Percentiles rank a stretch among this genome's conserved stretches.
phyloP scores from a whole-genome alignment of 768 basidiomycete genomes.

The Phanerodontia chrysosporium region DNA sequence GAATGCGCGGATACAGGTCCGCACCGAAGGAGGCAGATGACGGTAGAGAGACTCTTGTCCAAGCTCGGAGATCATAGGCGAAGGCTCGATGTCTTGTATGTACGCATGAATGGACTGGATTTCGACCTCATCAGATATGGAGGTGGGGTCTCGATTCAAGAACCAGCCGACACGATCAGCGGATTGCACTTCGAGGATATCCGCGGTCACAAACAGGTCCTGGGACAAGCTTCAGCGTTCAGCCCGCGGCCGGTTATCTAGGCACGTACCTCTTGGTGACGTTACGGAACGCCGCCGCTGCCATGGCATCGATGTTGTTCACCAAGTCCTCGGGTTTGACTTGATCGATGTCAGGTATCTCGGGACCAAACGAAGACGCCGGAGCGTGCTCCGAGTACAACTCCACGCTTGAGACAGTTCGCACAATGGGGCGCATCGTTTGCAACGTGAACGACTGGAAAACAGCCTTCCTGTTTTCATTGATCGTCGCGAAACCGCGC shows the following conservation, averaged over 20 bases:
- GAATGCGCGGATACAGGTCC: conserved; percentile 75
- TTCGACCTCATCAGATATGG: conserved; percentile 60
- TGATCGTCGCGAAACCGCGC: conserved; percentile 43
- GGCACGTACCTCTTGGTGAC: conserved; percentile 67
- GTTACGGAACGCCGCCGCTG: conserved; percentile 67
- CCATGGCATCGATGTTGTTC: conserved; percentile 76
- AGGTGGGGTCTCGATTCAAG: conserved; percentile 47
- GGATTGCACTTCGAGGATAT: conserved; percentile 77
- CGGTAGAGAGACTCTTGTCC: conserved; percentile 69
- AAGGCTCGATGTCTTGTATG: conserved; percentile 68
- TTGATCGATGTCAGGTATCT: conserved; percentile 25
- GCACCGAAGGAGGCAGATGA: conserved; percentile 67
- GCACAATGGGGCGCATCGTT: conserved; percentile 49
- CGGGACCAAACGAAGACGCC: conserved; percentile 13
- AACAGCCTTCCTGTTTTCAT: conserved; percentile 39
- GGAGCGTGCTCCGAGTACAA: not conserved
- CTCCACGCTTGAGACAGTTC: not conserved
- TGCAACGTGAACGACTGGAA: conserved; percentile 47
- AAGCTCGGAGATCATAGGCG: conserved; percentile 66
- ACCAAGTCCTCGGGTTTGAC: conserved; percentile 52
- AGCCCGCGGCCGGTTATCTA: not conserved
- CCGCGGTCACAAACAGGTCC: conserved; percentile 76
- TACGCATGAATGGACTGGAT: conserved; percentile 77
- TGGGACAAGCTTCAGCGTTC: conserved; percentile 25
- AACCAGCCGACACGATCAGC: conserved; percentile 83